Percentiles rank a stretch among this genome's conserved stretches.
Evolutionary conservation across 2,329 filamentous ascomycete species (phyloP).

Genomic region (Macroventuria anomochaeta): DNA sequence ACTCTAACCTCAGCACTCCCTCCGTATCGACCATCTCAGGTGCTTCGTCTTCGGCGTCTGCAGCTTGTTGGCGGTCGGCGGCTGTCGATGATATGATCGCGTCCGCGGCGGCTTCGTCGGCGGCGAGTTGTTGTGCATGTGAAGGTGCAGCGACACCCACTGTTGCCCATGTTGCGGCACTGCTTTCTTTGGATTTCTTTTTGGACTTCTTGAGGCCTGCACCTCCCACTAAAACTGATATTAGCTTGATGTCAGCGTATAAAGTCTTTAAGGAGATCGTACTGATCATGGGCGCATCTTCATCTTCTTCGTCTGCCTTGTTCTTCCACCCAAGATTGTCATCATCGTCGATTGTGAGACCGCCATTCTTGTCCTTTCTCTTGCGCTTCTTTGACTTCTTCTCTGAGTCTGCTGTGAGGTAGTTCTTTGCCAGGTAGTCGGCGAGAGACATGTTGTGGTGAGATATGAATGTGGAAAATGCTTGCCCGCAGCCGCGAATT

Average conservation of each 20-base stretch:
- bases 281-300: slow-evolving; percentile 58
- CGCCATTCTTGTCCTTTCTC: slow-evolving; percentile 50
- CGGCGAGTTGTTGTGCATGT: slow-evolving; percentile 66
- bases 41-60: slow-evolving; percentile 55
- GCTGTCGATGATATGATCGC: slow-evolving; percentile 77
- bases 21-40: slow-evolving; percentile 48
- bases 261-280: slow-evolving; percentile 16
- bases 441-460: slow-evolving; percentile 67
- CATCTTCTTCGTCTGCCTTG: slow-evolving; percentile 60
- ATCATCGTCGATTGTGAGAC: slow-evolving; percentile 60
- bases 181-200: slow-evolving; percentile 60
- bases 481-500: background rate
- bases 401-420: slow-evolving; percentile 72
- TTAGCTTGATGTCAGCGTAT: slow-evolving; percentile 17
- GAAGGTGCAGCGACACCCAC: slow-evolving; percentile 62
- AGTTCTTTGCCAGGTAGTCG: slow-evolving; percentile 88
- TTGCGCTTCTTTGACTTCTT: slow-evolving; percentile 63
- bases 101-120: slow-evolving; percentile 76
- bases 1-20: slow-evolving; percentile 72
- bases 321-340: slow-evolving; percentile 60
- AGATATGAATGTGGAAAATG: slow-evolving; percentile 9
- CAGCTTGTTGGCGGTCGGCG: slow-evolving; percentile 62
- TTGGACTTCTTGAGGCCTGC: slow-evolving; percentile 59
- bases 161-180: slow-evolving; percentile 68
- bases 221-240: slow-evolving; percentile 42